Evolutionary conservation across 2,329 filamentous ascomycete genomes (phyloP).

Genomic region (Paracorniculantispora psalliotae): DNA sequence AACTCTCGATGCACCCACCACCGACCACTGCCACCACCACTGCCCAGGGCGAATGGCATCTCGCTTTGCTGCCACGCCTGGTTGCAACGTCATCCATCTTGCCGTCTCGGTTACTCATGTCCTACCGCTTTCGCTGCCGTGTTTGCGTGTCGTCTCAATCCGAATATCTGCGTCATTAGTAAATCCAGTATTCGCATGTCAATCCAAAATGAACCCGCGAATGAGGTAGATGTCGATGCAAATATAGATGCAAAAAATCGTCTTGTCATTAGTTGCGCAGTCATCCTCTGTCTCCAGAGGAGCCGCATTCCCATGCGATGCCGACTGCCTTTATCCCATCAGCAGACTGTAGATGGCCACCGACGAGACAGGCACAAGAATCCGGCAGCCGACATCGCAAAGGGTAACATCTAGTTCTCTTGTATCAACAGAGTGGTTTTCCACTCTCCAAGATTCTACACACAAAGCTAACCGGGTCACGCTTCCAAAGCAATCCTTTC

Average conservation of each 20-base stretch:
- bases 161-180: neutral
- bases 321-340: neutral
- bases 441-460: slow-evolving; percentile 43
- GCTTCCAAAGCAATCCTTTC: slow-evolving; percentile 20
- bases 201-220: neutral
- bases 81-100: neutral
- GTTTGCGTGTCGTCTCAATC: neutral
- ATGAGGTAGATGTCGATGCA: neutral
- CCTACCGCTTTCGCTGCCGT: neutral
- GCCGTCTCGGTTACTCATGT: neutral
- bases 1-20: slow-evolving; percentile 1
- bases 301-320: neutral
- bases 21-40: neutral
- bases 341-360: neutral
- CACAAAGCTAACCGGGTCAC: slow-evolving; percentile 26
- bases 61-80: neutral
- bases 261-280: slow-evolving; percentile 4
- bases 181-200: neutral
- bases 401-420: slow-evolving; percentile 8
- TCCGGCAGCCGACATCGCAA: neutral
- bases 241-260: neutral
- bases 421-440: slow-evolving; percentile 29
- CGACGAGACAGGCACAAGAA: neutral
- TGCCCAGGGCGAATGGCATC: slow-evolving; percentile 2
- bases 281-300: neutral